A percentile compares a stretch with the other conserved stretches of the same genome.
These are phyloP conservation scores for Afroboletus lepidellus DNA, from an alignment of 1,284 basidiomycete species.

Conservation along the genomic window DNA sequence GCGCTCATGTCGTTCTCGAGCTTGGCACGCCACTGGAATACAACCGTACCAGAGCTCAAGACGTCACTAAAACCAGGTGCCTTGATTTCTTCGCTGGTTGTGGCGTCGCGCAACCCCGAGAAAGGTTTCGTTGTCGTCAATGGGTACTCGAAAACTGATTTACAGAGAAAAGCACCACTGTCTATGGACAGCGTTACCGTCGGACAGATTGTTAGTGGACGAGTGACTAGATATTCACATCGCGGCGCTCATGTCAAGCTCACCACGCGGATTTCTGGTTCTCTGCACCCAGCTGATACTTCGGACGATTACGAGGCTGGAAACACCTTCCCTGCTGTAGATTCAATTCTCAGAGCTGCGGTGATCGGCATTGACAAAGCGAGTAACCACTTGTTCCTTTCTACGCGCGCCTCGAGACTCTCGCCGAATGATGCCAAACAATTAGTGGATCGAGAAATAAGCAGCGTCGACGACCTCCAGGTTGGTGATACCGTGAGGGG, in stretches of 20 bases:
- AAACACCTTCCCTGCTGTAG: constrained; percentile 59
- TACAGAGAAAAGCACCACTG: constrained; percentile 51
- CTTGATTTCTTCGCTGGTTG: constrained; percentile 74
- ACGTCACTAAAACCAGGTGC: constrained; percentile 70
- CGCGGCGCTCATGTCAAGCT: constrained; percentile 78
- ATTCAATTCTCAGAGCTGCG: constrained; percentile 66
- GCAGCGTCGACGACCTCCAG: constrained; percentile 62
- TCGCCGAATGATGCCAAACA: constrained; percentile 47
- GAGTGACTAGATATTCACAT: constrained; percentile 68
- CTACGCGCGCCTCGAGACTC: constrained; percentile 74
- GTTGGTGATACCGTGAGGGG: constrained; percentile 78
- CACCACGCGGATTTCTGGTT: constrained; percentile 65
- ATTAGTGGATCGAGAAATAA: constrained; percentile 71
- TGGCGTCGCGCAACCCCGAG: constrained; percentile 88
- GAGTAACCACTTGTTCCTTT: constrained; percentile 67
- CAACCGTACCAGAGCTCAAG: constrained; percentile 71
- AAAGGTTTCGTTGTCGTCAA: constrained; percentile 88
- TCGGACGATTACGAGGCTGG: constrained; percentile 75
- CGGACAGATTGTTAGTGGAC: constrained; percentile 76
- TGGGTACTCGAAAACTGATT: constrained; percentile 56
- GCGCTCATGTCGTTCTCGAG: constrained; percentile 86
- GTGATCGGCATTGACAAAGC: constrained; percentile 69
- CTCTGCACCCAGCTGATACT: constrained; percentile 78
- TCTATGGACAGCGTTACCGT: constrained; percentile 64
- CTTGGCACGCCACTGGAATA: constrained; percentile 78